Conservation (phyloP, 352 stramenopile genomes). For the Phytophthora ohioensis region DNA sequence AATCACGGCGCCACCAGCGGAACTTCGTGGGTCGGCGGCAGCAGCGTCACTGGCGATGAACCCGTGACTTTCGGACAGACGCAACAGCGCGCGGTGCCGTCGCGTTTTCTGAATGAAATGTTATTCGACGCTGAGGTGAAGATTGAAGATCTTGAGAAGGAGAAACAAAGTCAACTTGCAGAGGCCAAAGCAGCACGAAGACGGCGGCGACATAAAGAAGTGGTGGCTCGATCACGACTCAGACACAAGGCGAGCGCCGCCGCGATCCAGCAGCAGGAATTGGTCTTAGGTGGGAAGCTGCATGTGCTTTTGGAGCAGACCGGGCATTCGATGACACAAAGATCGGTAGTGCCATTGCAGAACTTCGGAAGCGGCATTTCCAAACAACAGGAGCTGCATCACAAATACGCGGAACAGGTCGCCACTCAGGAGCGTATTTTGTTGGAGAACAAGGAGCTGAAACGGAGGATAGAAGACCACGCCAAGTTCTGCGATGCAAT, state of each 20-base stretch:
- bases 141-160: conserved; percentile 28
- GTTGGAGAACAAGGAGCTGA: conserved; percentile 50
- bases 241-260: conserved; percentile 35
- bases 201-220: conserved; percentile 44
- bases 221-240: conserved; percentile 46
- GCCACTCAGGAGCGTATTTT: conserved; percentile 45
- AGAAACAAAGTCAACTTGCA: conserved; percentile 26
- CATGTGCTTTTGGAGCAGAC: conserved; percentile 37
- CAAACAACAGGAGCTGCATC: conserved; percentile 24
- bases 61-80: background rate
- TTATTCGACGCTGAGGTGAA: conserved; percentile 38
- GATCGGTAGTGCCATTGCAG: conserved; percentile 9
- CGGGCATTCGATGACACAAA: conserved; percentile 23
- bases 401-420: conserved; percentile 38
- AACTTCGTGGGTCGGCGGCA: conserved; percentile 3
- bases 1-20: conserved; percentile 14
- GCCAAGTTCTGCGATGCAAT: conserved; percentile 35
- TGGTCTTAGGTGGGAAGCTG: conserved; percentile 32
- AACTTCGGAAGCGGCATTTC: background rate
- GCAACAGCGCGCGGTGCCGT: background rate
- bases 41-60: background rate
- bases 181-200: conserved; percentile 40
- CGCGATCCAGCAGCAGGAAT: conserved; percentile 43
- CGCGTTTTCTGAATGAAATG: conserved; percentile 28
- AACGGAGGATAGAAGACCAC: conserved; percentile 43